Conservation (phyloP, 1,284 basidiomycete species). For the Ustilago trichophora region DNA sequence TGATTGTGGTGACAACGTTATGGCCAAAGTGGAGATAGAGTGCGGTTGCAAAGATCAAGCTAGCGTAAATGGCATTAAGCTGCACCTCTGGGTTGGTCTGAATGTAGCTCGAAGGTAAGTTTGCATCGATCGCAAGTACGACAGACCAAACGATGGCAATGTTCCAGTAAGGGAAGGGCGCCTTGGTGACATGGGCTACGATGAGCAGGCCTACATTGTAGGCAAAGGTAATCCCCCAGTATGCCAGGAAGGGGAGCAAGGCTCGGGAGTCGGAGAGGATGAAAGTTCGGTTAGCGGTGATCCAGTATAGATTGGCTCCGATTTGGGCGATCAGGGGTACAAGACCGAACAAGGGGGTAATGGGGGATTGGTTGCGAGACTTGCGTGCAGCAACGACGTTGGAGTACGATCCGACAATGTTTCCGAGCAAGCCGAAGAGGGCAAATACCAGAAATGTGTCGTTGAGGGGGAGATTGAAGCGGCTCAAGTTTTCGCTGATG, state of each 20-base stretch:
- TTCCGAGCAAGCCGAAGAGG: constrained; percentile 78
- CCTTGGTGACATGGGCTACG: constrained; percentile 87
- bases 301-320: constrained; percentile 79
- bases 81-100: constrained; percentile 74
- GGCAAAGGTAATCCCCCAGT: constrained; percentile 85
- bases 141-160: constrained; percentile 84
- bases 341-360: constrained; percentile 77
- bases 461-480: constrained; percentile 79
- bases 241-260: constrained; percentile 85
- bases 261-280: constrained; percentile 64
- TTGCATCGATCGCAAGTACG: constrained; percentile 79
- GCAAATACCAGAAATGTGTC: constrained; percentile 87
- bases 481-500: constrained; percentile 65
- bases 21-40: constrained; percentile 78
- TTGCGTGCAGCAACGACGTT: constrained; percentile 52
- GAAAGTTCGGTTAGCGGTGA: constrained; percentile 68
- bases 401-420: constrained; percentile 74
- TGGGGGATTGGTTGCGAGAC: constrained; percentile 58
- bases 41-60: constrained; percentile 75
- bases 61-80: constrained; percentile 76
- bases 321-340: constrained; percentile 81
- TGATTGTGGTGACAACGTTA: constrained; percentile 62
- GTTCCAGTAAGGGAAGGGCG: constrained; percentile 86
- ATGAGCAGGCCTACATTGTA: constrained; percentile 87
- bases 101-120: constrained; percentile 71